Conservation (phyloP, 148 eudicot species). For the Persicaria maculosa region DNA sequence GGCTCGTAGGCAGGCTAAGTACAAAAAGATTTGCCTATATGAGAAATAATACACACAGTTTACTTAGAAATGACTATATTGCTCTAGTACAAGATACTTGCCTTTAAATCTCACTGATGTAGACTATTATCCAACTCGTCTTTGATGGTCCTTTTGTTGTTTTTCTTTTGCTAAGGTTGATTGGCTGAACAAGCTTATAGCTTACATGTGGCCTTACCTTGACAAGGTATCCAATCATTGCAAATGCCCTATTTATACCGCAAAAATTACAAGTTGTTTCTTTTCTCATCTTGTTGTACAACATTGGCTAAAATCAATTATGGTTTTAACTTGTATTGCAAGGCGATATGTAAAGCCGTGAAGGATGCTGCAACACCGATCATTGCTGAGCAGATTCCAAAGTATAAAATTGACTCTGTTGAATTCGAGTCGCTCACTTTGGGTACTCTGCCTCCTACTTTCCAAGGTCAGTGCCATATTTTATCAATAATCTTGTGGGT, state of each 20-base stretch:
- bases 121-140: not conserved
- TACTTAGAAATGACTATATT: not conserved
- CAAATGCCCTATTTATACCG: not conserved
- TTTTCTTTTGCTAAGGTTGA: constrained; percentile 42
- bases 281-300: not conserved
- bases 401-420: constrained; percentile 76
- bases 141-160: constrained; percentile 17
- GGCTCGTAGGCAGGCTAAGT: constrained; percentile 11
- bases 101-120: not conserved
- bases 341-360: constrained; percentile 89
- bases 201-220: constrained; percentile 78
- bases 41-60: not conserved
- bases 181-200: constrained; percentile 84
- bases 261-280: not conserved
- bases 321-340: not conserved
- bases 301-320: not conserved
- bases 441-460: constrained; percentile 82
- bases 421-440: constrained; percentile 66
- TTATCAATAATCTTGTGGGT: not conserved
- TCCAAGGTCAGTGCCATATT: constrained; percentile 49
- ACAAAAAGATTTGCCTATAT: not conserved
- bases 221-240: constrained; percentile 54
- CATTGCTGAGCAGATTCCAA: constrained; percentile 87
- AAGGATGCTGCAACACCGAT: constrained; percentile 62
- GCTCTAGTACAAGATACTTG: not conserved